Conservation (phyloP, 2,329 filamentous ascomycete genomes). For the Keithomyces neogunnii region DNA sequence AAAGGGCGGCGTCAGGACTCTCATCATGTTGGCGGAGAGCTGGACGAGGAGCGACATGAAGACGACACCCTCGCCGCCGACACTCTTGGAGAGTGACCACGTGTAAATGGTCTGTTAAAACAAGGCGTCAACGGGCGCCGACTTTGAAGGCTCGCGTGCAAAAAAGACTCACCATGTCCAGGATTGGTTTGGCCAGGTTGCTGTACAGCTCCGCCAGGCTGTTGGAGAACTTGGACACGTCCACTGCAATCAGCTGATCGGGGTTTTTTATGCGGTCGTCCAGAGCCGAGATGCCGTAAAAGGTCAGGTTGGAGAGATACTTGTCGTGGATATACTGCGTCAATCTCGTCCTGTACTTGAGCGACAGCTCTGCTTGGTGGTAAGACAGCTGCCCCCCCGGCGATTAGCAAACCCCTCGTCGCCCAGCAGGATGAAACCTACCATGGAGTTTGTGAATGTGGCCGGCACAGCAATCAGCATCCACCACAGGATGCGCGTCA, state of each 20-base stretch:
- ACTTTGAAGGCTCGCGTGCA: too few species aligned
- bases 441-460: conserved; percentile 98
- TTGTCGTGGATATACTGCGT: conserved; percentile 94
- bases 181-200: conserved; percentile 85
- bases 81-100: conserved; percentile 83
- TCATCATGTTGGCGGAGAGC: conserved; percentile 86
- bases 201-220: conserved; percentile 92
- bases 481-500: conserved; percentile 90
- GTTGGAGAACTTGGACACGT: conserved; percentile 93
- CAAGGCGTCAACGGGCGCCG: conserved; percentile 14
- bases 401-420: not conserved
- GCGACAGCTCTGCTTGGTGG: conserved; percentile 87
- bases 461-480: conserved; percentile 95
- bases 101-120: conserved; percentile 71
- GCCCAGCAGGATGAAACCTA: conserved; percentile 32
- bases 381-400: conserved; percentile 70
- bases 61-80: conserved; percentile 92
- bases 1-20: conserved; percentile 88
- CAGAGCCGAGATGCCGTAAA: conserved; percentile 89
- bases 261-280: conserved; percentile 98
- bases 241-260: conserved; percentile 93
- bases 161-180: conserved; percentile 67
- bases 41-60: conserved; percentile 94
- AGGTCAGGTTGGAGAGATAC: conserved; percentile 95
- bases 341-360: conserved; percentile 86